Evolutionary conservation across 1,284 basidiomycete genomes (phyloP).

Genomic region (Phlebopus sp.): DNA sequence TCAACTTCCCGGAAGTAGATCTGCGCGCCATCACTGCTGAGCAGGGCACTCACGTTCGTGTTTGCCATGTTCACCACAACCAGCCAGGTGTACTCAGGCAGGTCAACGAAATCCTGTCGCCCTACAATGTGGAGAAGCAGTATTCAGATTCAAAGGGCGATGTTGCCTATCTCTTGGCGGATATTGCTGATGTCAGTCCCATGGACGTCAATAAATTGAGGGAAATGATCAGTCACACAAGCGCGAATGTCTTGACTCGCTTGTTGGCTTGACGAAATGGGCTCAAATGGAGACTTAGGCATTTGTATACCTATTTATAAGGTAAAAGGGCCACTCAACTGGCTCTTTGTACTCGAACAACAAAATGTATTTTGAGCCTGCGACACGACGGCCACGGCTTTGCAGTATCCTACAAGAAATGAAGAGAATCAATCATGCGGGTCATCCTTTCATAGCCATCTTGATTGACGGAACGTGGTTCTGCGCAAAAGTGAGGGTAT

Average conservation of each 20-base stretch:
- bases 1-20: slow-evolving; percentile 99
- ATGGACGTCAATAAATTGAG: slow-evolving; percentile 82
- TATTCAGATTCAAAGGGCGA: slow-evolving; percentile 96
- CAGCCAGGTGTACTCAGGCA: slow-evolving; percentile 95
- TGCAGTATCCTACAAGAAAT: slow-evolving; percentile 6
- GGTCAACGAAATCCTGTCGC: slow-evolving; percentile 91
- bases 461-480: slow-evolving; percentile 2
- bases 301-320: slow-evolving; percentile 3
- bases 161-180: slow-evolving; percentile 93
- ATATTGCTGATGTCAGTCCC: slow-evolving; percentile 89
- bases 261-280: slow-evolving; percentile 59
- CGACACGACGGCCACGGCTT: not conserved
- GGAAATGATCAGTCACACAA: slow-evolving; percentile 79
- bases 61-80: slow-evolving; percentile 97
- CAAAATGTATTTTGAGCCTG: slow-evolving; percentile 9
- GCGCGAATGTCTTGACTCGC: slow-evolving; percentile 85
- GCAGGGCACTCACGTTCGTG: slow-evolving; percentile 76
- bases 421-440: slow-evolving; percentile 6
- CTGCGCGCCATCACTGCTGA: slow-evolving; percentile 89
- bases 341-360: slow-evolving; percentile 16
- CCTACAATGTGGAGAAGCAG: slow-evolving; percentile 99
- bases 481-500: not conserved
- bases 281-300: not conserved
- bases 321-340: slow-evolving; percentile 31
- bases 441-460: slow-evolving; percentile 6